Conservation (phyloP, 2,329 filamentous ascomycete genomes). For the Nothophaeocryptopus gaeumannii region DNA sequence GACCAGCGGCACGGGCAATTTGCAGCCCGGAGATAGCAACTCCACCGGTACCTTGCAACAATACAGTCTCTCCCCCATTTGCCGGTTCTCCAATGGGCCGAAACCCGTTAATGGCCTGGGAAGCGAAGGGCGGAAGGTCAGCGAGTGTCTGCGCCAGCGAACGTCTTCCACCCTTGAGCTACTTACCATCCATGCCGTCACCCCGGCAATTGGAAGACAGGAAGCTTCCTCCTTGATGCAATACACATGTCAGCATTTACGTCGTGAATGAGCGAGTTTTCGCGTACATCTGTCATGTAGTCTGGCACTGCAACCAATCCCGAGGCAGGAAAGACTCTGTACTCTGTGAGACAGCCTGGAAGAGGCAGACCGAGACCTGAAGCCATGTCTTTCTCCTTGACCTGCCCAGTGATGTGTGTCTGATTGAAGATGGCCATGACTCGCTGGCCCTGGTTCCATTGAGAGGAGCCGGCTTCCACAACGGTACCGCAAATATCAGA, state of each 20-base stretch:
- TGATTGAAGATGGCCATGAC: constrained; percentile 64
- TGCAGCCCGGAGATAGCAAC: constrained; percentile 41
- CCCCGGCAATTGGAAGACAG: constrained; percentile 59
- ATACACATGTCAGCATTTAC: no score
- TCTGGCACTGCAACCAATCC: constrained; percentile 56
- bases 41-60: constrained; percentile 47
- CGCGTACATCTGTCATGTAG: constrained; percentile 49
- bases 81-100: constrained; percentile 53
- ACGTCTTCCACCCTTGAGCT: constrained; percentile 12
- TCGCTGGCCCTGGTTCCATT: constrained; percentile 59
- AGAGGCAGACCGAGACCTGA: constrained; percentile 61
- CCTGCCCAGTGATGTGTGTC: constrained; percentile 57
- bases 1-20: constrained; percentile 43
- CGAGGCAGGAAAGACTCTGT: constrained; percentile 58
- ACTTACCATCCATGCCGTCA: constrained; percentile 61
- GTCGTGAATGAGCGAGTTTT: no score
- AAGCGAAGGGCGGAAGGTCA: constrained; percentile 29
- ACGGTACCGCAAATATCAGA: constrained; percentile 69
- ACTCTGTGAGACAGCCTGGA: constrained; percentile 56
- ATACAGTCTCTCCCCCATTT: constrained; percentile 36
- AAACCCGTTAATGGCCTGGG: constrained; percentile 64
- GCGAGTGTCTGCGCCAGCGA: background rate
- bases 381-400: constrained; percentile 54
- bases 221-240: constrained; percentile 51
- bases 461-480: constrained; percentile 47